Conservation (phyloP, 1,284 basidiomycete genomes). For the Stereum hirsutum region DNA sequence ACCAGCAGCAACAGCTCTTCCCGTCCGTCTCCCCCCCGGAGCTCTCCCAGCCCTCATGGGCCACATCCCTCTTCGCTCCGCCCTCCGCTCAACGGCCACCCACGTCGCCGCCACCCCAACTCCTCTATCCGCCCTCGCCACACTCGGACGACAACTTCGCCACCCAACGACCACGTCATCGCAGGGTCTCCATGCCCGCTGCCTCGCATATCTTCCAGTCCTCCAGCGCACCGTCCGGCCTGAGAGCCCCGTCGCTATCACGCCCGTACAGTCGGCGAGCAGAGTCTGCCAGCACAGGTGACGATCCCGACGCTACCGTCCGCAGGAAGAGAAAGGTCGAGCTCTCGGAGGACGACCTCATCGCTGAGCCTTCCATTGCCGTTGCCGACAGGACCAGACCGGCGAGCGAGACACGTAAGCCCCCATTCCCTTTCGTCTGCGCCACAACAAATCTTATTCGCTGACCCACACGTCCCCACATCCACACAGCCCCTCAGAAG, state of each 20-base stretch:
- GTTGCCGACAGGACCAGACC: conserved; percentile 17
- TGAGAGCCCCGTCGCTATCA: conserved; percentile 33
- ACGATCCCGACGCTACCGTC: conserved; percentile 64
- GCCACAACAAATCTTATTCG: conserved; percentile 1
- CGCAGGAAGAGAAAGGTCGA: conserved; percentile 50
- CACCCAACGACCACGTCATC: conserved; percentile 14
- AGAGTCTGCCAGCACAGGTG: conserved; percentile 49
- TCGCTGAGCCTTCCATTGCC: conserved; percentile 32
- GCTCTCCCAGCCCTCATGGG: conserved; percentile 46
- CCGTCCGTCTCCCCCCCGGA: conserved; percentile 51
- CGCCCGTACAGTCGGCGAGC: conserved; percentile 55
- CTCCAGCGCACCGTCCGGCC: conserved; percentile 54
- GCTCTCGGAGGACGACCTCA: conserved; percentile 28
- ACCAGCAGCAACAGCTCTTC: too few species aligned
- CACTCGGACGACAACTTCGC: conserved; percentile 13
- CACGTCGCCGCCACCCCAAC: conserved; percentile 17
- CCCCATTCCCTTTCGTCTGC: conserved; percentile 7
- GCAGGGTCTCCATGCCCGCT: conserved; percentile 4
- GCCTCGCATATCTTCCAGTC: conserved; percentile 36
- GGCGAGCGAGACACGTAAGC: conserved; percentile 18
- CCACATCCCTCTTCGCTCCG: conserved; percentile 50
- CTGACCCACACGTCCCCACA: conserved; percentile 14
- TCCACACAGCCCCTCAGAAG: conserved; percentile 20
- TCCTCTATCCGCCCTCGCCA: conserved; percentile 10
- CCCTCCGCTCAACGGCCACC: conserved; percentile 18